phyloP scores from a whole-genome alignment of 2,329 filamentous ascomycete species.

The Ceratocystis eucalypticola region DNA sequence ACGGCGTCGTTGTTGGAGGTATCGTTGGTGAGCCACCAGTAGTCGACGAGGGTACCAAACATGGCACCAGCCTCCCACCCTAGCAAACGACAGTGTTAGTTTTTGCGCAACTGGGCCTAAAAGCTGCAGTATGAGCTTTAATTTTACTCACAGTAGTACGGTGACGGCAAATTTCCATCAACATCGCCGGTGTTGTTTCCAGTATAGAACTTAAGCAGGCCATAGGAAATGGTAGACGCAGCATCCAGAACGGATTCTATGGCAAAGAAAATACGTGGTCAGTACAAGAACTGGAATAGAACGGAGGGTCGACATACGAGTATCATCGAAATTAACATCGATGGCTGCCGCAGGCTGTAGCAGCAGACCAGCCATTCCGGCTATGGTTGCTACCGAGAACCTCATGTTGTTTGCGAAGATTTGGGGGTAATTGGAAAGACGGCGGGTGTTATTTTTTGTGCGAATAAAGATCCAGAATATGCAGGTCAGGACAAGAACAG shows the following conservation, averaged over 20 bases:
- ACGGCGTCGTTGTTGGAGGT: constrained; percentile 47
- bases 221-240: constrained; percentile 35
- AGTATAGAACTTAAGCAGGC: constrained; percentile 37
- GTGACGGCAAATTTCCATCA: constrained; percentile 44
- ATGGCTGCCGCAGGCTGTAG: constrained; percentile 16
- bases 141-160: constrained; percentile 47
- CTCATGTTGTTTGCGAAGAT: constrained; percentile 11
- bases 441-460: not conserved
- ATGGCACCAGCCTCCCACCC: constrained; percentile 61
- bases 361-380: constrained; percentile 16
- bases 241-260: constrained; percentile 38
- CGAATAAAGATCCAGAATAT: not conserved
- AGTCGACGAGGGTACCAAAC: constrained; percentile 58
- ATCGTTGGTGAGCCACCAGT: constrained; percentile 59
- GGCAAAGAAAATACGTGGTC: constrained; percentile 25
- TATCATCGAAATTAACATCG: constrained; percentile 25
- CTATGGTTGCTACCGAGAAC: constrained; percentile 15
- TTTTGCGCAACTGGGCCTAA: constrained; percentile 26
- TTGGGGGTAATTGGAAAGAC: not conserved
- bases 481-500: not conserved
- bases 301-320: constrained; percentile 17
- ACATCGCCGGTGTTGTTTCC: constrained; percentile 47
- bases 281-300: constrained; percentile 11
- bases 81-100: not conserved
- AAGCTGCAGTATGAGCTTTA: not conserved